Conservation (phyloP, 202 grass and related monocot genomes). For the Saccharum hybrid region DNA sequence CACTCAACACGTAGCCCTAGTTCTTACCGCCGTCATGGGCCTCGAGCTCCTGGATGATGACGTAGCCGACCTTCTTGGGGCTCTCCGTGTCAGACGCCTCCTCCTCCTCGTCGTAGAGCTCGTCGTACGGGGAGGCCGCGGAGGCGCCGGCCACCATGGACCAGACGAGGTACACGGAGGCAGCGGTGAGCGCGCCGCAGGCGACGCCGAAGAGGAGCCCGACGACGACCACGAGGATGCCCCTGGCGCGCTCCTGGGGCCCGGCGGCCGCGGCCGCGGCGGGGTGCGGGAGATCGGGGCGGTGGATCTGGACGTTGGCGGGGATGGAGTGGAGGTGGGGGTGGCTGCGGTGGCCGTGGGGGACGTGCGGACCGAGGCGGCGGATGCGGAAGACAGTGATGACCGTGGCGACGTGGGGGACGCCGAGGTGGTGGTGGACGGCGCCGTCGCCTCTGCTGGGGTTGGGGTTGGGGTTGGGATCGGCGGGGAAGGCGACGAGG, state of each 20-base stretch:
- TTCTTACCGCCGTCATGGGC: constrained; percentile 60
- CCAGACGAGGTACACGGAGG: constrained; percentile 70
- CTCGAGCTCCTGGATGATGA: constrained; percentile 60
- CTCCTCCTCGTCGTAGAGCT: constrained; percentile 51
- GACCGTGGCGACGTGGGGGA: constrained; percentile 40
- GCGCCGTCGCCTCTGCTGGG: constrained; percentile 21
- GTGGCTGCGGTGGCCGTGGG: constrained; percentile 15
- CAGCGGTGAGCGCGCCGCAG: constrained; percentile 72
- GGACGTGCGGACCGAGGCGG: constrained; percentile 38
- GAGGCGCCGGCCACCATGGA: constrained; percentile 51
- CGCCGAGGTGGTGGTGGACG: constrained; percentile 10
- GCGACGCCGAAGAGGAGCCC: constrained; percentile 75
- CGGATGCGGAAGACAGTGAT: constrained; percentile 52
- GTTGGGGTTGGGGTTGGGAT: constrained; percentile 27
- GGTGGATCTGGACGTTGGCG: constrained; percentile 48
- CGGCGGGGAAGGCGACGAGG: constrained; percentile 50
- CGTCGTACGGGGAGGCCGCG: constrained; percentile 50
- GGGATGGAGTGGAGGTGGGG: constrained; percentile 56
- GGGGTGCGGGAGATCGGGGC: constrained; percentile 46
- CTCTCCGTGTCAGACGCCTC: constrained; percentile 55
- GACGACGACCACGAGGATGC: constrained; percentile 64
- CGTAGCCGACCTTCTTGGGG: constrained; percentile 74
- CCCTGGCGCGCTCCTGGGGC: constrained; percentile 61
- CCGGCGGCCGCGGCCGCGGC: constrained; percentile 23
- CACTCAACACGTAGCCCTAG: constrained; percentile 36